These are phyloP conservation scores for Blastocrithidia nonstop DNA, from an alignment of 208 protist genomes.

Conservation along the genomic window DNA sequence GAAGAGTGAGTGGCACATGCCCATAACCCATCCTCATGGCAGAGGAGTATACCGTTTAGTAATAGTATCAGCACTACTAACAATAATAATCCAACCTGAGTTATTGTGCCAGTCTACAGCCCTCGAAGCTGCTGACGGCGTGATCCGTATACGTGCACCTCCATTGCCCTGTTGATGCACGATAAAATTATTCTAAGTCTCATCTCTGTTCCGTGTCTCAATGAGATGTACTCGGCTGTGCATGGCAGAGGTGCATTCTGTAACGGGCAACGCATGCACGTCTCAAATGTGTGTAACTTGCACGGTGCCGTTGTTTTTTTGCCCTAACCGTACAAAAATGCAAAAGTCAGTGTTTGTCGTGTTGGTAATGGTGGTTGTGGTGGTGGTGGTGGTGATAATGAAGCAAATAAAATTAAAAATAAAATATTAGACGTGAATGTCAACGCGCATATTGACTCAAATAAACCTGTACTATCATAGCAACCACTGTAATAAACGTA, in stretches of 20 bases:
- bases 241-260: constrained; percentile 68
- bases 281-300: constrained; percentile 25
- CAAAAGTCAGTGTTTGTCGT: constrained; percentile 20
- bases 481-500: too few species aligned
- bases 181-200: constrained; percentile 65
- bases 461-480: too few species aligned
- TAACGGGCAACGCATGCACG: constrained; percentile 76
- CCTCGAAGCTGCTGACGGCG: constrained; percentile 71
- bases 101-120: constrained; percentile 73
- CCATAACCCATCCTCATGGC: too few species aligned
- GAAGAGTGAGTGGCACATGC: too few species aligned
- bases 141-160: constrained; percentile 73
- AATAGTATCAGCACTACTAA: too few species aligned
- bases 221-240: constrained; percentile 67
- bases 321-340: constrained; percentile 39
- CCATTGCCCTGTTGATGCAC: constrained; percentile 62
- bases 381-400: too few species aligned
- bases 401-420: too few species aligned
- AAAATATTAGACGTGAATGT: too few species aligned
- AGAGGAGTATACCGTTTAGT: too few species aligned
- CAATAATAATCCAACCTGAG: constrained; percentile 52
- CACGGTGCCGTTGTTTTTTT: constrained; percentile 48
- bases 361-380: too few species aligned
- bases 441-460: too few species aligned
- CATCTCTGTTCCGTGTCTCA: constrained; percentile 47